A percentile compares a stretch with the other conserved stretches of the same genome.
These are phyloP conservation scores for Cyberlindnera sargentensis DNA, from an alignment of 805 yeast genomes.

Conservation along the genomic window DNA sequence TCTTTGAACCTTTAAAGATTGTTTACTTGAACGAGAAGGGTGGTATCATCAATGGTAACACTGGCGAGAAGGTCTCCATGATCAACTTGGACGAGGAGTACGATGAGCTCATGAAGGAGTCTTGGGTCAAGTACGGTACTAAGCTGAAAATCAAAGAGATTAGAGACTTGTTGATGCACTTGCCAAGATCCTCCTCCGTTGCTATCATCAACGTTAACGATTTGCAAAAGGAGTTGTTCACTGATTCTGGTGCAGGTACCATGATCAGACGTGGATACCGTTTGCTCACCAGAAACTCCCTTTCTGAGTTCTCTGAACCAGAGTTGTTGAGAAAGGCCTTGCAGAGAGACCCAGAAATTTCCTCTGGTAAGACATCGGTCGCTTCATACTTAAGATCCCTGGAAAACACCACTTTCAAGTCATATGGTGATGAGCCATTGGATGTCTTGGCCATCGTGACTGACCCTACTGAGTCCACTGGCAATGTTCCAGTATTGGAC, in stretches of 20 bases:
- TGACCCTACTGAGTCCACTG: constrained; percentile 30
- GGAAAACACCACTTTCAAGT: constrained; percentile 54
- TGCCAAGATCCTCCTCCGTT: constrained; percentile 96
- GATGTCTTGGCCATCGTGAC: constrained; percentile 88
- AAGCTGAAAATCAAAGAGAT: constrained; percentile 95
- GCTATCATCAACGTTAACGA: constrained; percentile 95
- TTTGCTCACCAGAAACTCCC: constrained; percentile 61
- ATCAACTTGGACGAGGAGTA: constrained; percentile 96
- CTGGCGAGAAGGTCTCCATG: constrained; percentile 82
- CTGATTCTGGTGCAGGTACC: constrained; percentile 99
- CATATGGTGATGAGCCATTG: constrained; percentile 92
- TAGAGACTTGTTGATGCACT: constrained; percentile 84
- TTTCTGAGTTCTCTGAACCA: constrained; percentile 63
- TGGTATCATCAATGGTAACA: constrained; percentile 87
- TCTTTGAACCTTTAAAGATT: constrained; percentile 92
- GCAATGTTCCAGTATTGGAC: constrained; percentile 61
- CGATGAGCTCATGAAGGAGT: constrained; percentile 80
- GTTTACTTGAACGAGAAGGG: constrained; percentile 97
- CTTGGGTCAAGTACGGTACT: constrained; percentile 99
- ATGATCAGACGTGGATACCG: constrained; percentile 96
- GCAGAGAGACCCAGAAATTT: constrained; percentile 67
- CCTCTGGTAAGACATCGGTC: constrained; percentile 62
- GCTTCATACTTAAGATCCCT: constrained; percentile 75
- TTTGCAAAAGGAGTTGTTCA: constrained; percentile 92
- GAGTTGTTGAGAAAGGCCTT: constrained; percentile 74